These are phyloP conservation scores for Takashimella tepidaria DNA, from an alignment of 1,284 basidiomycete species.

Conservation along the genomic window DNA sequence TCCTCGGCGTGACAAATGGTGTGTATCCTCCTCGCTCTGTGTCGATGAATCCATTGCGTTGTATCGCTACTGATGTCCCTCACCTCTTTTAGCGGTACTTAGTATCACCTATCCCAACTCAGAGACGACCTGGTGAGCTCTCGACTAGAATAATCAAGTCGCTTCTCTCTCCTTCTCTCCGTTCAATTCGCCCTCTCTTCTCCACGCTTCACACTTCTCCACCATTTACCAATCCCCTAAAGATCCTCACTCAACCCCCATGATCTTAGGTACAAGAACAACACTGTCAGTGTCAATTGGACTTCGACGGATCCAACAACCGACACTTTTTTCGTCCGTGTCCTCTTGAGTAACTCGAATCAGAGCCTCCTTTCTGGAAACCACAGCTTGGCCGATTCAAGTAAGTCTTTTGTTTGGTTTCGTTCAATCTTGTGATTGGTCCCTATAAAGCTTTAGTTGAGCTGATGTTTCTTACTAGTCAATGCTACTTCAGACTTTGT, in stretches of 20 bases:
- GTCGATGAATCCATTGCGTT: no score
- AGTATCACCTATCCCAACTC: conserved; percentile 33
- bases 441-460: background rate
- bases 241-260: background rate
- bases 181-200: background rate
- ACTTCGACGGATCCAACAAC: conserved; percentile 24
- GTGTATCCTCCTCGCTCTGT: conserved; percentile 3
- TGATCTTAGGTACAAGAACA: conserved; percentile 35
- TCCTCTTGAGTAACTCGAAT: conserved; percentile 32
- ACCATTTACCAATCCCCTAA: background rate
- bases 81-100: conserved; percentile 27
- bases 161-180: background rate
- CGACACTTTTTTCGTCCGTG: conserved; percentile 38
- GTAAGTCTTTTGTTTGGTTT: conserved; percentile 18
- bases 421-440: background rate
- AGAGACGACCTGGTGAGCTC: conserved; percentile 27
- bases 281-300: conserved; percentile 44
- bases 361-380: conserved; percentile 23
- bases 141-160: no score
- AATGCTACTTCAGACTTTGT: conserved; percentile 29
- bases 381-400: conserved; percentile 39
- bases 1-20: conserved; percentile 21
- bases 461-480: conserved; percentile 13
- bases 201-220: background rate
- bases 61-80: background rate